Evolutionary conservation across 768 basidiomycete genomes (phyloP), one percentile per base, ranked within the genome.

Genomic region (Neoboletus brunneissimus): DNA sequence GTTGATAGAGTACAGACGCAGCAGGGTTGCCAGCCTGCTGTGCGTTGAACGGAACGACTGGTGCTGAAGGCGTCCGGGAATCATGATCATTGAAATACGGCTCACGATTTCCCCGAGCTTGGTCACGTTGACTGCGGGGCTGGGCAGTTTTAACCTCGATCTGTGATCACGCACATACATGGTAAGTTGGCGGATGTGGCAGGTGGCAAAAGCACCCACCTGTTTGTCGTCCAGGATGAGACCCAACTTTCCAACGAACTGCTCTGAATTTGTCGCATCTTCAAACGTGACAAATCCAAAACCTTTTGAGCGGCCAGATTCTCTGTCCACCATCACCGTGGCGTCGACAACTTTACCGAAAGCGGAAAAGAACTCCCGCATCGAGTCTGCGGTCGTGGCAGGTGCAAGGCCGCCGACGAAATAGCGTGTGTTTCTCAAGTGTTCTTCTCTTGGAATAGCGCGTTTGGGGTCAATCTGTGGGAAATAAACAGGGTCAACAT

Each of bases 271-370:
- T 6, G 73, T 72, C 38, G 79, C 80, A 58, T 88, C 84, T 59
- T 85, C 83, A 67, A 90, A 93, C 0, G 90, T 93, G 44, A 92
- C 86, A 58, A 93, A 93, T 0, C 89, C 91, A 61, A 93, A 93
- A 1, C 91, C 91, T 70, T 92, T 90, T 32, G 85, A 87, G 25
- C 88, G 77, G 5, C 80, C 81, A 12, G 86, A 82, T 53, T 91
- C 88, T 49, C 87, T 79, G 68, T 93, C 91, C 55, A 89, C 79
- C 91, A 93, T 93, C 50, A 93, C 88, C 4, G 89, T 91, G 3
- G 89, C 83, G 64, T 93, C 91, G 48, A 90, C 82, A 51, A 93
- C 87, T 54, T 82, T 83, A n/a, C 91, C 91, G 64, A 84, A 91
- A 34, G 84, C 75, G 11, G 77, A 68, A 64, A 92, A 89, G 73